These are phyloP conservation scores for Suillus lakei DNA, from an alignment of 768 basidiomycete genomes.

Conservation along the genomic window DNA sequence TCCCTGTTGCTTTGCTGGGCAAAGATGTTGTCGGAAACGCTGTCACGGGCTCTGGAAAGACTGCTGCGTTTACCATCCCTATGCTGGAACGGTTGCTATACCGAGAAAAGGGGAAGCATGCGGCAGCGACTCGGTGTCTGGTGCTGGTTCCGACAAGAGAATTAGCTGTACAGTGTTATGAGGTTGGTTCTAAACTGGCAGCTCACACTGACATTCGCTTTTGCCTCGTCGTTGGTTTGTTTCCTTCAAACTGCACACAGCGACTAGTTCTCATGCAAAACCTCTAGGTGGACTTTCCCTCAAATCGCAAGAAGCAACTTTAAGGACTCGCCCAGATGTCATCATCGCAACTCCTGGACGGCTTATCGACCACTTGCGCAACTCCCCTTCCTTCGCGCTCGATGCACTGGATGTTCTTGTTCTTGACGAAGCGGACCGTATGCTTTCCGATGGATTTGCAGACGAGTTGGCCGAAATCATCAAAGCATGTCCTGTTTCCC, in stretches of 20 bases:
- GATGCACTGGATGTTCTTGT: constrained; percentile 93
- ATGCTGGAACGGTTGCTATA: constrained; percentile 92
- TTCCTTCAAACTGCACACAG: neutral
- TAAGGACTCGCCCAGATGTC: constrained; percentile 90
- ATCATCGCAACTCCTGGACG: constrained; percentile 97
- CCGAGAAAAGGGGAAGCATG: constrained; percentile 86
- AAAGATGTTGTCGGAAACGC: constrained; percentile 97
- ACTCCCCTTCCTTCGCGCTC: constrained; percentile 91
- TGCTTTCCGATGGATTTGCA: constrained; percentile 94
- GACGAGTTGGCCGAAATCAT: constrained; percentile 96
- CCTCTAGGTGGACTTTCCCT: constrained; percentile 87
- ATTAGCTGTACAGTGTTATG: constrained; percentile 93
- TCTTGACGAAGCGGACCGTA: constrained; percentile 97
- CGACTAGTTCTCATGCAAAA: constrained; percentile 16
- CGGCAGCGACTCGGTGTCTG: constrained; percentile 87
- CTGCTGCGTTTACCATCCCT: constrained; percentile 95
- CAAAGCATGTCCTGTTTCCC: constrained; percentile 81
- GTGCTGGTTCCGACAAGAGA: constrained; percentile 95
- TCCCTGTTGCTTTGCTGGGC: constrained; percentile 91
- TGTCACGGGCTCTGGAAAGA: constrained; percentile 98
- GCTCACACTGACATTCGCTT: constrained; percentile 88
- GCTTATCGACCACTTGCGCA: constrained; percentile 95
- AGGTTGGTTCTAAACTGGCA: constrained; percentile 86
- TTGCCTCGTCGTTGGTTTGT: constrained; percentile 86
- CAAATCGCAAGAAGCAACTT: constrained; percentile 85